Evolutionary conservation across 208 protist species (phyloP).

Genomic region (Herpetomonas samuelpessoai): DNA sequence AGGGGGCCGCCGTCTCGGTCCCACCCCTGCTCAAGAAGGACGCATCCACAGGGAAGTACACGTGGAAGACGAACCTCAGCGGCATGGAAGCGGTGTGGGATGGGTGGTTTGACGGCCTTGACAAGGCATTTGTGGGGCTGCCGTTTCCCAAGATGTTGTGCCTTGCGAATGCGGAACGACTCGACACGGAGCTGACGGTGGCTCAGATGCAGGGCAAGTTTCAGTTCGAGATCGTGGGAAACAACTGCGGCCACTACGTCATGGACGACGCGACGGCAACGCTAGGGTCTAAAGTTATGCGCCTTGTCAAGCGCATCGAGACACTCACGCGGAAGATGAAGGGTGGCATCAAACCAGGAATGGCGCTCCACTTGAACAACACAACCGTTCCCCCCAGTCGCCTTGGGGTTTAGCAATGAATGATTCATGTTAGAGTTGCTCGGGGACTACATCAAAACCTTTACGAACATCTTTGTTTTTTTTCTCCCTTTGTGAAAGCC

Average conservation of each 20-base stretch:
- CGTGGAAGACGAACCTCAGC: conserved; percentile 75
- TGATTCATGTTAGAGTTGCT: too few relatives aligned
- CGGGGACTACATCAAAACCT: background rate
- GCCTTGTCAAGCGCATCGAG: conserved; percentile 63
- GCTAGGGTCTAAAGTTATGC: conserved; percentile 49
- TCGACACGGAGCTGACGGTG: conserved; percentile 87
- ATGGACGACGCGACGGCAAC: conserved; percentile 85
- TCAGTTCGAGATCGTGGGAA: conserved; percentile 88
- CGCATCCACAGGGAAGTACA: conserved; percentile 26
- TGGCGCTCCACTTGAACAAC: conserved; percentile 29
- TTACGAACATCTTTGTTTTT: conserved; percentile 16
- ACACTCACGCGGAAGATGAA: conserved; percentile 49
- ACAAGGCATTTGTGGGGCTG: conserved; percentile 71
- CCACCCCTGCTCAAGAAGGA: conserved; percentile 56
- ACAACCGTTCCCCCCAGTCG: conserved; percentile 26
- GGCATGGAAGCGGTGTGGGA: conserved; percentile 71
- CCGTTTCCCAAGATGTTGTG: conserved; percentile 88
- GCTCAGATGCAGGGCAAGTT: conserved; percentile 95
- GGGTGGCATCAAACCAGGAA: conserved; percentile 10
- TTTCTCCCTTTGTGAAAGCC: conserved; percentile 1
- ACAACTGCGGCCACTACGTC: conserved; percentile 87
- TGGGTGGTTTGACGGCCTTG: conserved; percentile 87
- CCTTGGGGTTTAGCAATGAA: too few relatives aligned
- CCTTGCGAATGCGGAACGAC: conserved; percentile 77
- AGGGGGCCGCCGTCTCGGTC: conserved; percentile 66